Conservation (phyloP, 164 flowering plant genomes). For the Euptelea pleiosperma region DNA sequence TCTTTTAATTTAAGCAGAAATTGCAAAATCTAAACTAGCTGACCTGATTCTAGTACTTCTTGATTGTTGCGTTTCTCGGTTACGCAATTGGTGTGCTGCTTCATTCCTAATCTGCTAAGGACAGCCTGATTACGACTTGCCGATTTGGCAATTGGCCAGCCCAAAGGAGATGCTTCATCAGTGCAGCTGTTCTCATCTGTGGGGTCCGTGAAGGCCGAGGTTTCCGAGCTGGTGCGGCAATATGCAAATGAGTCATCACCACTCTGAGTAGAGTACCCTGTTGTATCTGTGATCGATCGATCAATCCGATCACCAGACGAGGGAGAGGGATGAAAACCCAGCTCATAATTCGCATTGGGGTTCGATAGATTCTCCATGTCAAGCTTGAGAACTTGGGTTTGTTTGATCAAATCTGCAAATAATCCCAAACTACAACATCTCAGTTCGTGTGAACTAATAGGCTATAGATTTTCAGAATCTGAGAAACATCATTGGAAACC, state of each 20-base stretch:
- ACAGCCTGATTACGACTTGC: too few relatives aligned
- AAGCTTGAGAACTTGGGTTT: not conserved
- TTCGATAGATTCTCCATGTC: slow-evolving; percentile 45
- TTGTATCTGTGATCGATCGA: slow-evolving; percentile 39
- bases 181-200: slow-evolving; percentile 49
- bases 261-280: slow-evolving; percentile 41
- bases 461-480: slow-evolving; percentile 1
- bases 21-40: slow-evolving; percentile 6
- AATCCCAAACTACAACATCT: not conserved
- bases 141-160: slow-evolving; percentile 30
- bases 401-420: slow-evolving; percentile 23
- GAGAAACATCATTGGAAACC: not conserved
- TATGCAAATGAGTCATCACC: slow-evolving; percentile 44
- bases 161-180: slow-evolving; percentile 61
- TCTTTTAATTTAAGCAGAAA: too few relatives aligned
- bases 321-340: slow-evolving; percentile 49
- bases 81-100: slow-evolving; percentile 25
- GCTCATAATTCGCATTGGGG: slow-evolving; percentile 42
- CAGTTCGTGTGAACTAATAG: not conserved
- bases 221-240: slow-evolving; percentile 66
- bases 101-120: too few relatives aligned
- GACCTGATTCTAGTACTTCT: slow-evolving; percentile 51
- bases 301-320: slow-evolving; percentile 50
- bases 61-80: slow-evolving; percentile 31
- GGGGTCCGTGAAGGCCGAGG: slow-evolving; percentile 60